These are phyloP conservation scores for Naumovozyma baii DNA, from an alignment of 805 yeast genomes.

Conservation along the genomic window DNA sequence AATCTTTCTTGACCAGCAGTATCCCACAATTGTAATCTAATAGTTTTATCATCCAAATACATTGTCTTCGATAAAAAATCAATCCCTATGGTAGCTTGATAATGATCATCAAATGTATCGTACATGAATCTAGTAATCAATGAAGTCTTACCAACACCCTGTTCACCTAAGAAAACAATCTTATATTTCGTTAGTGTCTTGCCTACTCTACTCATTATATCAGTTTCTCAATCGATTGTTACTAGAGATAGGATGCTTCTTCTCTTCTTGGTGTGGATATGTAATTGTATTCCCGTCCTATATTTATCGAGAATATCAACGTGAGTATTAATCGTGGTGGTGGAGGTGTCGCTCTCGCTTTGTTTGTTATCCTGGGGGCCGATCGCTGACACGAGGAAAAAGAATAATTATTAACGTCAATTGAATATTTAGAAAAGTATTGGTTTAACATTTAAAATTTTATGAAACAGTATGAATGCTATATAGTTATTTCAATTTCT, in stretches of 20 bases:
- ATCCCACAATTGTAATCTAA: constrained; percentile 93
- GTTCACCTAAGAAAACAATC: constrained; percentile 93
- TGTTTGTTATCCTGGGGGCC: neutral
- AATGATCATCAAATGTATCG: constrained; percentile 92
- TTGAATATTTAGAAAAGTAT: too few species aligned
- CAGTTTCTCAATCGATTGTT: too few species aligned
- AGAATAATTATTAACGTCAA: neutral
- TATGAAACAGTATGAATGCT: too few species aligned
- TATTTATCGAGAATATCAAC: too few species aligned
- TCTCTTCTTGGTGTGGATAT: too few species aligned
- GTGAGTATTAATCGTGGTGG: too few species aligned
- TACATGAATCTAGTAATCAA: constrained; percentile 96
- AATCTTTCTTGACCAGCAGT: constrained; percentile 97
- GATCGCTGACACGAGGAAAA: neutral
- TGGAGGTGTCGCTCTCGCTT: too few species aligned
- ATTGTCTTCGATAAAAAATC: constrained; percentile 90
- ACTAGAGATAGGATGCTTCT: too few species aligned
- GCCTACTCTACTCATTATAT: constrained; percentile 16
- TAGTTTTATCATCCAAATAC: constrained; percentile 93
- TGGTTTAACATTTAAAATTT: too few species aligned
- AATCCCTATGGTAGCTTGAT: constrained; percentile 91
- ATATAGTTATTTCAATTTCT: constrained; percentile 4
- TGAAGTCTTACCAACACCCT: constrained; percentile 94
- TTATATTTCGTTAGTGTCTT: constrained; percentile 52
- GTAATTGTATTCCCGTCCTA: too few species aligned